Conservation (phyloP, 2,329 filamentous ascomycete genomes). For the Paraphoma chrysanthemicola region DNA sequence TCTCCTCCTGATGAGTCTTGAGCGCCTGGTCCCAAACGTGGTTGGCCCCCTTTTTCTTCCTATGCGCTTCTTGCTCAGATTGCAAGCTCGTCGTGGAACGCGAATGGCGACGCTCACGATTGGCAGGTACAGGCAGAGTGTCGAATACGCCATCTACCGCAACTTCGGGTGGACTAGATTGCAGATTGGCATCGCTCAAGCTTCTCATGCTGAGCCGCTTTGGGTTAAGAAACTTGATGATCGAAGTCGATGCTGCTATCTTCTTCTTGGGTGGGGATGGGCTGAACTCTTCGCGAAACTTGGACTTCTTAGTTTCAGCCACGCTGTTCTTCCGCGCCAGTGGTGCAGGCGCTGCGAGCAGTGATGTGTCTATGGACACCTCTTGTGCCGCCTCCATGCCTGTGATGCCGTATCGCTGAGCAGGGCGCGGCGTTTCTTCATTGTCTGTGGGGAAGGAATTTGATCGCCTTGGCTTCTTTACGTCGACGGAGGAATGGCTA, state of each 20-base stretch:
- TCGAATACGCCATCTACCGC: slow-evolving; percentile 31
- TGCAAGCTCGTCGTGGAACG: slow-evolving; percentile 39
- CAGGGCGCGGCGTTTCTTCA: slow-evolving; percentile 30
- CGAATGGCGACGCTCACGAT: slow-evolving; percentile 35
- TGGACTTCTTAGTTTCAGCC: slow-evolving; percentile 40
- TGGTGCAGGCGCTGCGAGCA: slow-evolving; percentile 6
- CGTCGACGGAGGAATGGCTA: slow-evolving; percentile 13
- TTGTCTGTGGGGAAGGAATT: slow-evolving; percentile 32
- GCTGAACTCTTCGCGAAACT: slow-evolving; percentile 47
- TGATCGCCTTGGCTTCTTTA: slow-evolving; percentile 20
- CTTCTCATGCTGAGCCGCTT: slow-evolving; percentile 38
- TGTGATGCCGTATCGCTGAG: slow-evolving; percentile 11
- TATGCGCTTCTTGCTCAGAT: slow-evolving; percentile 31
- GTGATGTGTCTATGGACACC: neutral
- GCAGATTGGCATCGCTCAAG: slow-evolving; percentile 39
- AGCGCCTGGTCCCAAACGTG: slow-evolving; percentile 47
- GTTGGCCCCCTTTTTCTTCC: slow-evolving; percentile 28
- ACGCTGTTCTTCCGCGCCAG: slow-evolving; percentile 38
- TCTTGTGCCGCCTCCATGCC: slow-evolving; percentile 11
- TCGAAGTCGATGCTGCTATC: slow-evolving; percentile 28
- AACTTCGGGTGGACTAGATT: slow-evolving; percentile 3
- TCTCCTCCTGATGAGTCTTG: slow-evolving; percentile 46
- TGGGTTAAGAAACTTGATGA: slow-evolving; percentile 40
- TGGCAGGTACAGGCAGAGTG: slow-evolving; percentile 9
- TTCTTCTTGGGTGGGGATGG: slow-evolving; percentile 38